These are phyloP conservation scores for Casuarina glauca DNA, from an alignment of 306 rosid genomes.

Conservation along the genomic window DNA sequence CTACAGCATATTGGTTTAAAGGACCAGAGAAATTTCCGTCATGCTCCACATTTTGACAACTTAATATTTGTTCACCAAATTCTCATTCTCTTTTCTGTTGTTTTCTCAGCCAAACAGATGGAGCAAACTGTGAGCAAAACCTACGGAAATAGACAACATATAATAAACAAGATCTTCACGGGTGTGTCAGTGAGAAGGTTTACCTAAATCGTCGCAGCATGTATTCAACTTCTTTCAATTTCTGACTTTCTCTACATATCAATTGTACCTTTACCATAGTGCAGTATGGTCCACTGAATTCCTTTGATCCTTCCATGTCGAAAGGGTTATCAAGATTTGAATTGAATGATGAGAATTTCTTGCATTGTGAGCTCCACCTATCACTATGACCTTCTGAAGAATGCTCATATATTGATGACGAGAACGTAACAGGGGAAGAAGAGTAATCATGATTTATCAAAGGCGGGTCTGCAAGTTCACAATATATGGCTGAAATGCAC, in stretches of 20 bases:
- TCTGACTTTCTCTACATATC: slow-evolving; percentile 58
- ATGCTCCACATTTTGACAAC: background rate
- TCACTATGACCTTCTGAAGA: slow-evolving; percentile 52
- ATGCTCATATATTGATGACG: slow-evolving; percentile 50
- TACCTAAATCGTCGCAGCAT: slow-evolving; percentile 79
- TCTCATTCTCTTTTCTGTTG: background rate
- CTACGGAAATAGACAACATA: slow-evolving; percentile 6
- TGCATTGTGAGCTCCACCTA: slow-evolving; percentile 53
- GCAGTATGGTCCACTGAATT: slow-evolving; percentile 60
- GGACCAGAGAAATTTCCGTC: background rate
- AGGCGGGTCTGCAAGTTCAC: slow-evolving; percentile 78
- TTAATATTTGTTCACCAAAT: background rate
- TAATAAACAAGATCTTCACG: slow-evolving; percentile 7
- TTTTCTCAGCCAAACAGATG: slow-evolving; percentile 21
- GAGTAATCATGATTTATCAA: slow-evolving; percentile 42
- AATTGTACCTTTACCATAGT: slow-evolving; percentile 72
- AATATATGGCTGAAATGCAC: slow-evolving; percentile 72
- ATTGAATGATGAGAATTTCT: slow-evolving; percentile 51
- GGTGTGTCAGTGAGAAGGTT: slow-evolving; percentile 19
- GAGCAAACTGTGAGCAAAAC: slow-evolving; percentile 13
- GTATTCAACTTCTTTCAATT: slow-evolving; percentile 61
- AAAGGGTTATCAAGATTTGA: slow-evolving; percentile 56
- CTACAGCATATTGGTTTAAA: background rate
- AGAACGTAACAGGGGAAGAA: slow-evolving; percentile 54
- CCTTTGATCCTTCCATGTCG: slow-evolving; percentile 57